Evolutionary conservation across 352 stramenopile species (phyloP).

Genomic region (Pythium dissimile): DNA sequence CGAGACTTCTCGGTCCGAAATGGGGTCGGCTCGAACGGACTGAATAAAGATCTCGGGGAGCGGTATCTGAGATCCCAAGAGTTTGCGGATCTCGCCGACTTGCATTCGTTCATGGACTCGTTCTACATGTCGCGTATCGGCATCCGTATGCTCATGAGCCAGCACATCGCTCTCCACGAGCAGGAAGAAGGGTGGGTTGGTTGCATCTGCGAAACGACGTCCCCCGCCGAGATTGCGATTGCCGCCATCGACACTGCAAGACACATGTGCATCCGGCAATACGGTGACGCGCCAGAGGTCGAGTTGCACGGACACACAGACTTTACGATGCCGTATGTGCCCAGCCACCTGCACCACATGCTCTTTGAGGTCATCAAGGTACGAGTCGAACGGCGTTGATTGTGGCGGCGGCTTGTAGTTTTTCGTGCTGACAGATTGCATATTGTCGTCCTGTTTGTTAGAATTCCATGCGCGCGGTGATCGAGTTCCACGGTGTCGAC

Average conservation of each 20-base stretch:
- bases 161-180: constrained; percentile 97
- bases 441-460: not conserved
- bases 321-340: constrained; percentile 98
- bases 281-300: constrained; percentile 98
- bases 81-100: constrained; percentile 90
- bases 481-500: constrained; percentile 97
- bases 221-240: constrained; percentile 95
- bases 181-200: constrained; percentile 84
- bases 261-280: constrained; percentile 99
- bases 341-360: constrained; percentile 97
- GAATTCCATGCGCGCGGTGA: constrained; percentile 98
- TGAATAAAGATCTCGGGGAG: constrained; percentile 56
- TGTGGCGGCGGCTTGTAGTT: not conserved
- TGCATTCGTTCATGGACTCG: constrained; percentile 98
- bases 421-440: not conserved
- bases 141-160: constrained; percentile 99
- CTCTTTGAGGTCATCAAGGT: constrained; percentile 99
- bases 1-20: constrained; percentile 57
- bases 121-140: constrained; percentile 99
- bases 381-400: too few relatives aligned
- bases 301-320: constrained; percentile 97
- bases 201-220: constrained; percentile 96
- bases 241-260: constrained; percentile 97
- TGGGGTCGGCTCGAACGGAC: constrained; percentile 13
- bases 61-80: constrained; percentile 73